Percentiles rank a stretch among this genome's conserved stretches.
These are phyloP conservation scores for Parmales sp. DNA, from an alignment of 108 stramenopile genomes.

Conservation along the genomic window DNA sequence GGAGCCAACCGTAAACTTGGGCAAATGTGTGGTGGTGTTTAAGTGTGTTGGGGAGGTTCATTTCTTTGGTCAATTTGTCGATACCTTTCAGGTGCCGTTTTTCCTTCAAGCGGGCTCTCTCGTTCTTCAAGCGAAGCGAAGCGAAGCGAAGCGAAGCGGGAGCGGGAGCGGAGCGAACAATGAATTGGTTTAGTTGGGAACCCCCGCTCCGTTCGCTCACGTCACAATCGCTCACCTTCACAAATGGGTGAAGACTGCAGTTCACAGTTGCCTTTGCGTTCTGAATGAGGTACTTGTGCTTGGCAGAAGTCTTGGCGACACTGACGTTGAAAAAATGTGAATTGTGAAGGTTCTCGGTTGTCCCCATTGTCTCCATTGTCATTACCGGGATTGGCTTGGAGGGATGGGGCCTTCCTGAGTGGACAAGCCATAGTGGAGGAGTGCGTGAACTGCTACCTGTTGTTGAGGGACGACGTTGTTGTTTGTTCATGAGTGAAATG, in stretches of 20 bases:
- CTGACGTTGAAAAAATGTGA: background rate
- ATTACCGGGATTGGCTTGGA: no score
- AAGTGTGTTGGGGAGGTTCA: background rate
- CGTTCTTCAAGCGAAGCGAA: background rate
- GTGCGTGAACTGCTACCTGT: no score
- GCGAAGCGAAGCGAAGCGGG: background rate
- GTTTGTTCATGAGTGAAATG: no score
- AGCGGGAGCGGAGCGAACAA: background rate
- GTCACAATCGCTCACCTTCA: background rate
- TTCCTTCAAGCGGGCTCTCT: background rate
- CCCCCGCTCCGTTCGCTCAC: background rate
- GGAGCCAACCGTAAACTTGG: slow-evolving; percentile 3
- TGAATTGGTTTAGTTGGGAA: background rate
- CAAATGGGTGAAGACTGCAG: no score
- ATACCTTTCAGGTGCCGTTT: background rate
- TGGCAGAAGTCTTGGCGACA: background rate
- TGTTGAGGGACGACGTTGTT: no score
- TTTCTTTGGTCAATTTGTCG: background rate
- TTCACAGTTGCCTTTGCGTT: no score
- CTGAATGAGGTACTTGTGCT: background rate
- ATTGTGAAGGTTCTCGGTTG: background rate
- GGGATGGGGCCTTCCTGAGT: no score
- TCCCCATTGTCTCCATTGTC: no score
- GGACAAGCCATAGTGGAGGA: no score
- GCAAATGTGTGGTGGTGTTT: background rate